Conservation (phyloP, 495 filamentous ascomycete genomes). For the Talaromyces trachyspermus region DNA sequence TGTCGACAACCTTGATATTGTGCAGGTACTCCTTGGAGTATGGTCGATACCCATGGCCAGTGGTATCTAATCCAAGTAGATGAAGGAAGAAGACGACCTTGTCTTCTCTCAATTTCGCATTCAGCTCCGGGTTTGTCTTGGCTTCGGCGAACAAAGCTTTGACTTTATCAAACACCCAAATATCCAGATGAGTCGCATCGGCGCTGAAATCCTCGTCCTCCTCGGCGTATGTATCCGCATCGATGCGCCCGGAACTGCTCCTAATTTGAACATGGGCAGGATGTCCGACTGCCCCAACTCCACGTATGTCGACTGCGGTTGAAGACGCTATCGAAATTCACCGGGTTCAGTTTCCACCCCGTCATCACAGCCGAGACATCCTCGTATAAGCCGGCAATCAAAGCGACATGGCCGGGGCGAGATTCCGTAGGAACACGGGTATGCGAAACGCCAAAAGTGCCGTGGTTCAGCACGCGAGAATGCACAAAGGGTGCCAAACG, state of each 20-base stretch:
- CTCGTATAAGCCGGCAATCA: conserved; percentile 96
- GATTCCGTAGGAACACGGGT: conserved; percentile 98
- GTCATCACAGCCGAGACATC: conserved; percentile 97
- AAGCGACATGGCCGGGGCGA: conserved; percentile 90
- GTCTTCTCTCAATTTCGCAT: conserved; percentile 67
- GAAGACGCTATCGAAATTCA: conserved; percentile 98
- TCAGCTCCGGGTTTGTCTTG: conserved; percentile 64
- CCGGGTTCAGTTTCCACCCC: conserved; percentile 97
- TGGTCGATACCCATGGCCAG: conserved; percentile 78
- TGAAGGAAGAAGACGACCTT: conserved; percentile 96
- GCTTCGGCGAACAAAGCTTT: conserved; percentile 79
- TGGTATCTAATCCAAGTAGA: conserved; percentile 91
- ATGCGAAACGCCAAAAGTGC: conserved; percentile 98
- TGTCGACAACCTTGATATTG: conserved; percentile 91
- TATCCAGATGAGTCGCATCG: conserved; percentile 75
- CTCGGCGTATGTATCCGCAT: conserved; percentile 73
- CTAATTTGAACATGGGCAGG: conserved; percentile 91
- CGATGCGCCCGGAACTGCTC: conserved; percentile 83
- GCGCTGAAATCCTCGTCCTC: conserved; percentile 85
- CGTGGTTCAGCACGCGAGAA: conserved; percentile 75
- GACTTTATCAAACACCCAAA: conserved; percentile 93
- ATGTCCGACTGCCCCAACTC: conserved; percentile 99
- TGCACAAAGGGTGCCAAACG: conserved; percentile 91
- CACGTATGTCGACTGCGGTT: conserved; percentile 94
- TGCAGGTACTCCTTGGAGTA: conserved; percentile 93